Conservation (phyloP, 805 yeast genomes). For the Lachancea waltii region DNA sequence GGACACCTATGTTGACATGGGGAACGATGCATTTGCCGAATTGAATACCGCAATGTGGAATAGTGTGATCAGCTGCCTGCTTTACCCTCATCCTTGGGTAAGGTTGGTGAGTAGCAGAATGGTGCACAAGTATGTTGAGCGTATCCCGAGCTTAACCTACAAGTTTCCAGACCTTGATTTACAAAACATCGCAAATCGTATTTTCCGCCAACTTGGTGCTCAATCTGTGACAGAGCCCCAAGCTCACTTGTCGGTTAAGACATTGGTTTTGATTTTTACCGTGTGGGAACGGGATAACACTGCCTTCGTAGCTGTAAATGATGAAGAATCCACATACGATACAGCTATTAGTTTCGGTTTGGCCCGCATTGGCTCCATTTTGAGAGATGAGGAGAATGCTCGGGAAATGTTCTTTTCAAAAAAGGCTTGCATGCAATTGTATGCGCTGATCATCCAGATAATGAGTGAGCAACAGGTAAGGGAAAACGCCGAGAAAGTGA, state of each 20-base stretch:
- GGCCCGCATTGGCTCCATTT: conserved; percentile 50
- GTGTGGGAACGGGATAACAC: conserved; percentile 51
- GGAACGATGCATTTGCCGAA: conserved; percentile 27
- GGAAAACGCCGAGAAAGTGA: conserved; percentile 41
- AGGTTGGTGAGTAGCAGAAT: conserved; percentile 61
- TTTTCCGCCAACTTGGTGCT: conserved; percentile 75
- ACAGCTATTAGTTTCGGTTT: conserved; percentile 38
- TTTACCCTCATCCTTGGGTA: conserved; percentile 92
- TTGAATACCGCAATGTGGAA: conserved; percentile 43
- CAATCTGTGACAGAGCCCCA: conserved; percentile 61
- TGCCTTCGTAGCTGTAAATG: conserved; percentile 31
- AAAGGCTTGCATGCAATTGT: conserved; percentile 59
- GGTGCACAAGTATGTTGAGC: conserved; percentile 45
- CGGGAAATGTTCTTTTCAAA: conserved; percentile 53
- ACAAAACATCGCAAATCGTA: conserved; percentile 62
- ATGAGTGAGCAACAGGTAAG: conserved; percentile 38
- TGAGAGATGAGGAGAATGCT: conserved; percentile 60
- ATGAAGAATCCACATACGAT: conserved; percentile 20
- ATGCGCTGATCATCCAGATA: conserved; percentile 58
- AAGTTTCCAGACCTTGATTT: conserved; percentile 40
- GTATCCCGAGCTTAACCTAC: conserved; percentile 31
- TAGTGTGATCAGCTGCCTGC: conserved; percentile 44
- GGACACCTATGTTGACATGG: conserved; percentile 36
- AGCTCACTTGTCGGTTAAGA: conserved; percentile 59
- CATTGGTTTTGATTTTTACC: conserved; percentile 52